Conservation (phyloP, 2,329 filamentous ascomycete genomes). For the Talaromyces funiculosus region DNA sequence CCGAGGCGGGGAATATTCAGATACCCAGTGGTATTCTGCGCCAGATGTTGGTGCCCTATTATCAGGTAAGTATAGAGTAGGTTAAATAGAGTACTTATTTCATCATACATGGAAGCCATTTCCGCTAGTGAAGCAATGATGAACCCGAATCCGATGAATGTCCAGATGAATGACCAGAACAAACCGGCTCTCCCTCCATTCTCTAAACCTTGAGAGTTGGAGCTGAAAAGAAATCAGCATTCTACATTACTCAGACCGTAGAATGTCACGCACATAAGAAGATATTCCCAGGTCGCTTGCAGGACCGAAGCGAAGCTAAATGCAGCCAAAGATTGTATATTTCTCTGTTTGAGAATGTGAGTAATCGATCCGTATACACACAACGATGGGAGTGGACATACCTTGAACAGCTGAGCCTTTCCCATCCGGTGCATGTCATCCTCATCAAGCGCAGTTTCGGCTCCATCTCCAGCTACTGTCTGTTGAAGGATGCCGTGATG, state of each 20-base stretch:
- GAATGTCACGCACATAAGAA: conserved; percentile 24
- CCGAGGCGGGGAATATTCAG: conserved; percentile 46
- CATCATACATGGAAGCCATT: conserved; percentile 36
- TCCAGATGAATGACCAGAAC: conserved; percentile 31
- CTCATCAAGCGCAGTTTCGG: conserved; percentile 1
- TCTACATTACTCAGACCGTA: conserved; percentile 15
- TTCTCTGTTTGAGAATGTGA: conserved; percentile 21
- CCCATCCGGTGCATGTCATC: conserved; percentile 28
- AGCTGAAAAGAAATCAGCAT: not conserved
- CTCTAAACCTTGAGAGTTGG: conserved; percentile 1
- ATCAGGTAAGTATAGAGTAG: not conserved
- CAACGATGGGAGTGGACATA: not conserved
- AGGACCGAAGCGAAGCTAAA: conserved; percentile 32
- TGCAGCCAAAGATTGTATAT: conserved; percentile 28
- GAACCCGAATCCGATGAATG: conserved; percentile 63
- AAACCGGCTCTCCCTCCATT: conserved; percentile 21
- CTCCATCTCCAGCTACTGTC: not conserved
- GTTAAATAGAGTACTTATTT: not conserved
- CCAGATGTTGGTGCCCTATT: conserved; percentile 50
- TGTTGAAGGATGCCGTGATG: not conserved
- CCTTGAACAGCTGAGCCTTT: conserved; percentile 26
- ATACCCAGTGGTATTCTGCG: conserved; percentile 57
- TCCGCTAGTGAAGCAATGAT: conserved; percentile 59
- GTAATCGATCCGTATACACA: conserved; percentile 11
- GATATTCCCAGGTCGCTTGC: conserved; percentile 33